phyloP scores from a whole-genome alignment of 306 rosid species.

The Begonia fuchsioides region DNA sequence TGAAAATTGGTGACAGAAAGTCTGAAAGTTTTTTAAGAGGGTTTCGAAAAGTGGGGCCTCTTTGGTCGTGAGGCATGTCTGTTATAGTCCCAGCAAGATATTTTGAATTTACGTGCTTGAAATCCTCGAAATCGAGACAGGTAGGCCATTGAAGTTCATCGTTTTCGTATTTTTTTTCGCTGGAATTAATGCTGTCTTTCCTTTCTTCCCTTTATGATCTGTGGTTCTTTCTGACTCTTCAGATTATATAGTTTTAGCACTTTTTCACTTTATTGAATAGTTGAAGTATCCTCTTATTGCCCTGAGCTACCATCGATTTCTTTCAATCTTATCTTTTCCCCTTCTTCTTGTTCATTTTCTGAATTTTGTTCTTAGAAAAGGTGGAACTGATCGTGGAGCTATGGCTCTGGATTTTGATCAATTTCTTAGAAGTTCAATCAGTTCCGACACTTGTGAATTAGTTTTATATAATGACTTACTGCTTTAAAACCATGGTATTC shows the following conservation, averaged over 20 bases:
- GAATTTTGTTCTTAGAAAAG: too few relatives aligned
- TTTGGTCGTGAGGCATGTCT: constrained; percentile 28
- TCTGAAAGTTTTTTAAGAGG: constrained; percentile 6
- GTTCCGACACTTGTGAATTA: neutral
- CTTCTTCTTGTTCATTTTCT: too few relatives aligned
- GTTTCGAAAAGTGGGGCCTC: constrained; percentile 16
- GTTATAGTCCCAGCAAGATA: constrained; percentile 24
- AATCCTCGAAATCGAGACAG: constrained; percentile 35
- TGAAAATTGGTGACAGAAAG: constrained; percentile 8
- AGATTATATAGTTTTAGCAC: neutral
- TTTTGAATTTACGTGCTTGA: constrained; percentile 52
- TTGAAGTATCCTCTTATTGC: neutral
- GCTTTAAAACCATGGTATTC: neutral
- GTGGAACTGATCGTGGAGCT: neutral
- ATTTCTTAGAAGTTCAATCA: neutral
- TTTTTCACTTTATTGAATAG: neutral
- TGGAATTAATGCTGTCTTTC: constrained; percentile 4
- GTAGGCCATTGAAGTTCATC: constrained; percentile 20
- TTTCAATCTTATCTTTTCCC: too few relatives aligned
- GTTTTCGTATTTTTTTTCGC: constrained; percentile 2
- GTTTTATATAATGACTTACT: neutral
- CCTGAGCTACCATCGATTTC: neutral
- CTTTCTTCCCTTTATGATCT: constrained; percentile 2
- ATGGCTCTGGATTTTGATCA: neutral
- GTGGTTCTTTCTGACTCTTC: neutral